Base-by-base conservation (phyloP, 371 early-diverging fungal genomes). In the Apophysomyces variabilis region DNA sequence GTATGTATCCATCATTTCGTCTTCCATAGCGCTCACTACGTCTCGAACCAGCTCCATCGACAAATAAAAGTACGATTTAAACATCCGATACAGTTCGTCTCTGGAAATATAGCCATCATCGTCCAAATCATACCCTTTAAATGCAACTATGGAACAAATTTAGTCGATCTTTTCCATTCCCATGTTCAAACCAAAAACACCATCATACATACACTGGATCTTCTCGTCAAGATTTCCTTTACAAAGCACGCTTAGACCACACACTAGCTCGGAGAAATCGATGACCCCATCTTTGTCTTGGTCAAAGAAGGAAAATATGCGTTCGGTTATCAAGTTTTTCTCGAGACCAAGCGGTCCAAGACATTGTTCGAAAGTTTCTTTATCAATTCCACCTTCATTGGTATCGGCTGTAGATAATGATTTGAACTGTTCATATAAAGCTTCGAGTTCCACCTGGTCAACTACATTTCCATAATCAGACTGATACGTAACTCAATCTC, bases 51-150 rank as follows among this genome's bases (percentile, higher is more conserved):
- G 80, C 61, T 93, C 94, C 92, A 93, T 94, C 0, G 91, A 90
- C 1, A 94, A 79, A 71, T 93, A 89, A 64, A 95, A 92, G 72
- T 96, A 96, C 4, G 96, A 92, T 73, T 93, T 95, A 76, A 96
- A 92, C 90, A 97, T 94, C 21, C 83, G 79, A 58, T 91, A 91
- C 5, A 98, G 83, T 71, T 97, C 96, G 11, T 90, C 89, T 46
- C 91, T 80, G n/a, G 93, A 89, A 38, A 97, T 91, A 39, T 76
- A 82, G 0, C 95, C 95, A 74, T 96, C 96, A 32, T 86, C 89
- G 67, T 96, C 92, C n/a, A 96, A 70, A 73, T 98, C 98, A 67
- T 96, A 98, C 0, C 95, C 96, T 56, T 91, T 83, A 79, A 97
- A 97, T 5, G 93, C 93, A 72, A 87, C 94, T 93, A 72, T 16